A percentile compares a stretch with the other conserved stretches of the same genome.
Evolutionary conservation across 805 yeast genomes (phyloP).

Genomic region (Spathaspora sp.): DNA sequence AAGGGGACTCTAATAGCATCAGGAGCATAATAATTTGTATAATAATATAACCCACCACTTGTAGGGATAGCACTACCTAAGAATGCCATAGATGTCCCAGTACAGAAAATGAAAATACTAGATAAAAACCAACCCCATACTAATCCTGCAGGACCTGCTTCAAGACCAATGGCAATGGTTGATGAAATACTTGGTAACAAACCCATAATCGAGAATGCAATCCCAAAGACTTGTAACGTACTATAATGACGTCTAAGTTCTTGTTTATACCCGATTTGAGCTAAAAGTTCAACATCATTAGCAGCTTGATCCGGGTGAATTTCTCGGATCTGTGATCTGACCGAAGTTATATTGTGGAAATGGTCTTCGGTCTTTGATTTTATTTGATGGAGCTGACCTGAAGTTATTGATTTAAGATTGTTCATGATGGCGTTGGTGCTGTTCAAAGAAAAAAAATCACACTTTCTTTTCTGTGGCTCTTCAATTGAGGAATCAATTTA

Average conservation of each 20-base stretch:
- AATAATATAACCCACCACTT: slow-evolving; percentile 62
- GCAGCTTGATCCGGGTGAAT: slow-evolving; percentile 15
- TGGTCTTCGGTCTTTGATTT: slow-evolving; percentile 5
- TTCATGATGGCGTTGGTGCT: neutral
- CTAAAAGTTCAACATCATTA: slow-evolving; percentile 25
- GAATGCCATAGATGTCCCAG: slow-evolving; percentile 65
- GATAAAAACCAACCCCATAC: slow-evolving; percentile 75
- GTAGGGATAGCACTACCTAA: slow-evolving; percentile 70
- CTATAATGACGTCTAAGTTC: slow-evolving; percentile 61
- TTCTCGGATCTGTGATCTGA: slow-evolving; percentile 17
- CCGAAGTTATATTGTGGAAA: slow-evolving; percentile 2
- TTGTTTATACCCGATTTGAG: slow-evolving; percentile 67
- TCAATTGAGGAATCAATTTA: neutral
- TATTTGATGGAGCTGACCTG: slow-evolving; percentile 5
- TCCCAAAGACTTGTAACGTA: slow-evolving; percentile 63
- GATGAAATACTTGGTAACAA: slow-evolving; percentile 63
- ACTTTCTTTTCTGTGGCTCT: no score
- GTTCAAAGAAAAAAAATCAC: neutral
- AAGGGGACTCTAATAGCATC: slow-evolving; percentile 46
- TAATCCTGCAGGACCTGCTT: slow-evolving; percentile 62
- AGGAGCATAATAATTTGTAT: slow-evolving; percentile 58
- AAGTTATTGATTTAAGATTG: slow-evolving; percentile 9
- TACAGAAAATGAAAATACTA: slow-evolving; percentile 48
- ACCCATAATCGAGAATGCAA: slow-evolving; percentile 73
- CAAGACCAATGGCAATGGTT: slow-evolving; percentile 47